Evolutionary conservation across 805 yeast genomes (phyloP), one percentile per base, ranked within the genome.

Genomic region (Kuraishia piskuri): DNA sequence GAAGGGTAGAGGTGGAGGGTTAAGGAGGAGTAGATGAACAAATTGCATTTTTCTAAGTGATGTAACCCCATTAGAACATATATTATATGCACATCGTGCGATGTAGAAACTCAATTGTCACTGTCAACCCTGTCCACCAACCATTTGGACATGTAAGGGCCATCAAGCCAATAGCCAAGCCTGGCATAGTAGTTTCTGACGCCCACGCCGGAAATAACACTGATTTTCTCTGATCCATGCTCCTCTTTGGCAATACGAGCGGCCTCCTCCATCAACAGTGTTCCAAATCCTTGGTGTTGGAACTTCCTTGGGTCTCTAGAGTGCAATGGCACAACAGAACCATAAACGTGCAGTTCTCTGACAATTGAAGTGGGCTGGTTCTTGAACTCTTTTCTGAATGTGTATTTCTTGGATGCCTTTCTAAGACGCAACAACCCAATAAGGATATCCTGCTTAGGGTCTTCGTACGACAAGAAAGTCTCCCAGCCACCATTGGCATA

Each of bases 401-500:
- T 92, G 66, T 90, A 83, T 62, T 88, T 87, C 68, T 90, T 87
- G 2, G 94, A 80, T 26, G 97, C 95, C 67, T 88, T 86, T 62
- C 99, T 79, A 54, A 94, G 77, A 61, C 99, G 79, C 55, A 94
- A 73, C 52, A 94, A 74, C 9, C 99, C 99, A 69, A 94, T 90
- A 58, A 94, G 76, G 56, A 94, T 94, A 69, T 94, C 99, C 69
- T 92, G 90, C 68, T 88, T 88, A 49, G 98, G 98, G 69, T 94
- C 99, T 69, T 94, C 99, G 68, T 94, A 94, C 17, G 95, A 84
- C 56, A 94, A 72, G 68, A 94, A 94, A 0, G 99, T 94, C 72
- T 94, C 98, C 98, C 98, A 94, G 21, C 97, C 97, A 22, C 96
- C 98, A 64, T 94, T 94, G 47, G 99, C 99, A 60, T 87, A 86